phyloP scores from a whole-genome alignment of 2,329 filamentous ascomycete genomes.

The Diaporthe australafricana region DNA sequence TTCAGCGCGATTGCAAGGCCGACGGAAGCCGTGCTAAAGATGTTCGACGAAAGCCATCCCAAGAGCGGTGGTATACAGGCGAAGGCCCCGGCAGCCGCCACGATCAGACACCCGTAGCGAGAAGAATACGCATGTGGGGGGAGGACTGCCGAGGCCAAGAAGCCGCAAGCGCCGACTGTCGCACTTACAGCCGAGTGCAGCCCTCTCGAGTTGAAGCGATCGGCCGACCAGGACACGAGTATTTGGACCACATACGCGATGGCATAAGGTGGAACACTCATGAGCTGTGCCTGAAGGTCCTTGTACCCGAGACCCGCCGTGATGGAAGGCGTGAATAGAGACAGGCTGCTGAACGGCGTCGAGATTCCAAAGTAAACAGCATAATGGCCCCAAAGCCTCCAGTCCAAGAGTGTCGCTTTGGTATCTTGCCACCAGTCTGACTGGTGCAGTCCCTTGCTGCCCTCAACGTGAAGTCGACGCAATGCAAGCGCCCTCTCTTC shows the following conservation, averaged over 20 bases:
- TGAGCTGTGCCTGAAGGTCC: slow-evolving; percentile 65
- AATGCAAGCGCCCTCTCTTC: slow-evolving; percentile 68
- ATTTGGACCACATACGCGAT: slow-evolving; percentile 58
- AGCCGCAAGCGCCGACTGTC: slow-evolving; percentile 57
- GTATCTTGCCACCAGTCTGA: slow-evolving; percentile 73
- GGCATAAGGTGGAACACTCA: slow-evolving; percentile 76
- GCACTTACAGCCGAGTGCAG: slow-evolving; percentile 57
- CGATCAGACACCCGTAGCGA: slow-evolving; percentile 78
- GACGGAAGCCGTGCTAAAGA: slow-evolving; percentile 72
- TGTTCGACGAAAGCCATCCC: slow-evolving; percentile 77
- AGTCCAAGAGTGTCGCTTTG: slow-evolving; percentile 74
- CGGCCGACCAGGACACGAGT: slow-evolving; percentile 68
- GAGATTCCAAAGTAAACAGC: slow-evolving; percentile 51
- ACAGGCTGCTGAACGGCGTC: slow-evolving; percentile 49
- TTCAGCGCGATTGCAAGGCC: slow-evolving; percentile 79
- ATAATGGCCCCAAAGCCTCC: slow-evolving; percentile 75
- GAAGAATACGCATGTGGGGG: slow-evolving; percentile 67
- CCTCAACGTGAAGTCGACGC: slow-evolving; percentile 54
- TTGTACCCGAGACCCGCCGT: slow-evolving; percentile 53
- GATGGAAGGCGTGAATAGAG: slow-evolving; percentile 69
- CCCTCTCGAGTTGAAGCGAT: slow-evolving; percentile 68
- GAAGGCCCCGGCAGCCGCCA: slow-evolving; percentile 75
- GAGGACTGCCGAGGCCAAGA: slow-evolving; percentile 73
- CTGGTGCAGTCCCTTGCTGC: slow-evolving; percentile 68
- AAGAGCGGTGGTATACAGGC: slow-evolving; percentile 76